Evolutionary conservation across 1,139 yeast species (phyloP), one percentile per base, ranked within the genome.

Genomic region (Candida sp.): DNA sequence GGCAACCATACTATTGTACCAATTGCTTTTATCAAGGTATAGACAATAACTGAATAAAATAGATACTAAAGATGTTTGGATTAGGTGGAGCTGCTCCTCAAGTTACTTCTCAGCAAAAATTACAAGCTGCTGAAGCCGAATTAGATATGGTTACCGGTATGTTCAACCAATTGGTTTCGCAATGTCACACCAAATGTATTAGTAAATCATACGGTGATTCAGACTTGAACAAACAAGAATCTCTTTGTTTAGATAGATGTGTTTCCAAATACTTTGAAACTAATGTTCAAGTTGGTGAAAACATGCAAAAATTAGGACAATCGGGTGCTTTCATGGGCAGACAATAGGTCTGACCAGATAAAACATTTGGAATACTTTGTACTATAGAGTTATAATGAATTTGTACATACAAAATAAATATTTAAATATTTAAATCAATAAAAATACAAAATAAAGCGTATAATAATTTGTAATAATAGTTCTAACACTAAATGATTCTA

Each of bases 201-300:
- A 72, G 70, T 59, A 71, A 68, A 53, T 49, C 64, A 21, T 91
- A 91, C 73, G 61, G 66, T 46, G 95, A 88, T 47, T 87, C 93
- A 44, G 95, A 86, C 30, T 75, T 93, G 52, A 79, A 78, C 70
- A 89, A 88, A 74, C 83, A 78, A 58, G 99, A 93, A 70, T 82
- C 93, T 39, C 76, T 88, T 45, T 93, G 99, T 68, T 78, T 95
- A 55, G 99, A 93, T 72, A 84, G 99, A 76, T 93, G 99, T 73
- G 99, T 93, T 50, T 82, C 96, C 58, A 93, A 93, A 70, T 93
- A 93, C 70, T 95, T 95, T 57, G 97, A 90, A 58, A 90, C 96
- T 54, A 93, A 93, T 66, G 95, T 89, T 53, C 87, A 90, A 72
- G 97, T 95, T 52, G 98, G 98, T 54, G 98, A 91, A 60, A 78